Conservation (phyloP, 805 yeast genomes). For the Yamadazyma scolyti region DNA sequence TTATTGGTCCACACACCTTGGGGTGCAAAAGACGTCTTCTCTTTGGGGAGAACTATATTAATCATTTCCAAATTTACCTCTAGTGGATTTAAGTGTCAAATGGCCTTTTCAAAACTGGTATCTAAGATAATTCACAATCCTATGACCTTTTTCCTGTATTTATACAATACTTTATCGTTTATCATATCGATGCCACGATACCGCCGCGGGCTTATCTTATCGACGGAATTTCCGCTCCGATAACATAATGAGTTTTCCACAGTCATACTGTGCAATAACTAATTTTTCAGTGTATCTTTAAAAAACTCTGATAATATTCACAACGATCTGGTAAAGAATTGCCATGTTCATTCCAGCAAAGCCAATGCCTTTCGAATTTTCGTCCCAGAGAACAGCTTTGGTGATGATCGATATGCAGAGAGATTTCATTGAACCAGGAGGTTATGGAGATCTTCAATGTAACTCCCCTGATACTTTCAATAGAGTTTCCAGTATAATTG, state of each 20-base stretch:
- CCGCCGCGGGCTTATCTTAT: background rate
- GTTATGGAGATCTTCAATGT: conserved; percentile 9
- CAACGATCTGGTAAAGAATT: too few relatives aligned
- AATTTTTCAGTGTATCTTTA: too few relatives aligned
- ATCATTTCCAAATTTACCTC: too few relatives aligned
- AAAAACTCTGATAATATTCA: too few relatives aligned
- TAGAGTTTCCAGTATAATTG: conserved; percentile 6
- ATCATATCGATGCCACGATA: background rate
- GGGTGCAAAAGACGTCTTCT: conserved; percentile 11
- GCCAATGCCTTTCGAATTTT: conserved; percentile 5
- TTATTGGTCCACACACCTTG: conserved; percentile 12
- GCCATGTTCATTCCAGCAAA: conserved; percentile 4
- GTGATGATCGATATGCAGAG: conserved; percentile 10
- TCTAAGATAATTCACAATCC: too few relatives aligned
- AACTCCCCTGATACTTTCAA: conserved; percentile 3
- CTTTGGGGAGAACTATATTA: conserved; percentile 10
- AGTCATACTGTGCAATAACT: too few relatives aligned
- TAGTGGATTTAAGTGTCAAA: too few relatives aligned
- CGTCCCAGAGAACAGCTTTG: conserved; percentile 6
- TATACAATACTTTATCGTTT: too few relatives aligned
- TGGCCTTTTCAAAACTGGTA: too few relatives aligned
- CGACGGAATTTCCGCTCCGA: too few relatives aligned
- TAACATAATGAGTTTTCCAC: too few relatives aligned
- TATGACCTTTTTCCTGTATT: too few relatives aligned
- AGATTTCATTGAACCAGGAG: conserved; percentile 9